Base-by-base conservation (phyloP, 2,329 filamentous ascomycete species). In the Gnomoniopsis smithogilvyi region DNA sequence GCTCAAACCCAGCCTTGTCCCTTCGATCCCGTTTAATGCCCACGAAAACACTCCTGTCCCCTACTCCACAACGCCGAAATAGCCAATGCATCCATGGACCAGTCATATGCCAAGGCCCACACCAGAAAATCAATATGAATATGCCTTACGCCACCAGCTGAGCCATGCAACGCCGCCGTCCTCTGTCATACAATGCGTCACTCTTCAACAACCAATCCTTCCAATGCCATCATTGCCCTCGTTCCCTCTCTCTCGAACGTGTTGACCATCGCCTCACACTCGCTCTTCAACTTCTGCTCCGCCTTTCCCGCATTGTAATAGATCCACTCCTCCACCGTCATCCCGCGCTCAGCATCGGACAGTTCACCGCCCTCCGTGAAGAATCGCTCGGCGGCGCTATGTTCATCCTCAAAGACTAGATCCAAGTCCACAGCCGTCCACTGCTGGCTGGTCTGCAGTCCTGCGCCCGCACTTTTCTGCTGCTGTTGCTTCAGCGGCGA, bases 271-370 rank as follows among this genome's bases (percentile, higher is more conserved):
- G 85, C 78, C 76, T 98, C 94, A 68, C 92, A 96, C 70, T 96
- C 90, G 38, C 81, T 76, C 68, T 88, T 88, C 57, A 99, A 77
- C 71, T 86, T 88, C 73, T 87, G 85, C 76, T 98, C 93, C 0
- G 91, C 92, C 69, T 88, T 80, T 62, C 83, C 82, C 0, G 95
- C 95, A 65, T 95, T 93, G 73, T 88, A 84, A 59, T 87, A 79
- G 43, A 99, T 89, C 92, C 94, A 99, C 72, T 97, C 87, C 72
- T 96, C 92, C 0, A 98, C 91, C 6, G 87, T 94, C 93, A 99
- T 96, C 41, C 82, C 79, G 77, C 89, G 92, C 76, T 98, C 95
- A 0, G 87, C 84, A 55, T 82, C 89, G 2, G 84, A 88, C 55
- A 99, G 74, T 15, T 83, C 83, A 0, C 79, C 79, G 14, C 84